Base-by-base conservation (phyloP, 768 basidiomycete genomes). In the Rhodotorula toruloides region DNA sequence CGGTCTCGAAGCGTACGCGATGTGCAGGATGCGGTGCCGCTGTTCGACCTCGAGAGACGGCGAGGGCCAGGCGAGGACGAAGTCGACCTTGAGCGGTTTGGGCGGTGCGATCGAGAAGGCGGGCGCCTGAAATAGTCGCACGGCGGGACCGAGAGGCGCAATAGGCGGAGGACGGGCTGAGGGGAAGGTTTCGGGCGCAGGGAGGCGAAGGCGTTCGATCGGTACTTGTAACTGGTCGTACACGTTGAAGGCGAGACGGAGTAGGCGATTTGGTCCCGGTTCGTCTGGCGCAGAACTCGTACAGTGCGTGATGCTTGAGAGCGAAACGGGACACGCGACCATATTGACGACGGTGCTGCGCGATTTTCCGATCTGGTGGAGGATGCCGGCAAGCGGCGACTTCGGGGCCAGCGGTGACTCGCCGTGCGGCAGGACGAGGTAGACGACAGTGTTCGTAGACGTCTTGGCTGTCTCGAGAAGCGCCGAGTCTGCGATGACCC, bases 21-120 rank as follows among this genome's bases (percentile, higher is more conserved):
- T 52, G 42, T 71, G 70, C 2, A 71, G 56, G 46, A 71, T n/a
- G 13, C 70, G 62, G 43, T 71, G 70, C 1, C 70, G 65, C n/a
- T 61, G 46, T 34, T 61, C 54, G 21, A 71, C 63, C 27, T 67
- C 65, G 39, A 67, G 62, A 34, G 53, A 57, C 40, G 59, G 49
- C 10, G 66, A 36, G 10, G 70, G 70, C 57, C 66, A 71, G 29
- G 37, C 50, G 44, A 71, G 54, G 27, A 61, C 62, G 40, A 71
- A 71, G 49, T 61, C 46, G 31, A 61, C 43, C n/a, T 44, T 27
- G 11, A 25, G 13, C 22, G 40, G 2, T 1, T 48, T 3, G 4
- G 63, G 56, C n/a, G 65, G 52, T 2, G 53, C 53, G 31, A 71
- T 14, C 9, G 46, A 61, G 50, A 71, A 32, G 14, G 65, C 70